A percentile compares a stretch with the other conserved stretches of the same genome.
Conservation (phyloP, 805 yeast genomes). For the Teunomyces barrocoloradensis region DNA sequence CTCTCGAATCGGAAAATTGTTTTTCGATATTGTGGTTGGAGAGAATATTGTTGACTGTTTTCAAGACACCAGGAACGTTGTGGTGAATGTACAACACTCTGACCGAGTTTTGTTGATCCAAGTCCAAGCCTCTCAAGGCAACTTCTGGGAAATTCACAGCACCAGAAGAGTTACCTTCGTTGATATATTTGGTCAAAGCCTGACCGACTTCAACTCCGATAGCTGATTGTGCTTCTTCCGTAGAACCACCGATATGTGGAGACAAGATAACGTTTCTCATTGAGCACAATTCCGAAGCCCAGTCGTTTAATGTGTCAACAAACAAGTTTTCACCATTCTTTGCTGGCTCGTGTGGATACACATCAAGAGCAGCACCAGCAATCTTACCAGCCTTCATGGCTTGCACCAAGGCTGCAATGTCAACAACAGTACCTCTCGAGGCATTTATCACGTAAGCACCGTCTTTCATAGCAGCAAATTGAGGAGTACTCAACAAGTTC, state of each 20-base stretch:
- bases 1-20: conserved; percentile 96
- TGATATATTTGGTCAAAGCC: conserved; percentile 84
- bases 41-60: conserved; percentile 93
- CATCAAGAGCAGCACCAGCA: conserved; percentile 97
- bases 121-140: conserved; percentile 78
- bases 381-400: conserved; percentile 92
- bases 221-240: conserved; percentile 98
- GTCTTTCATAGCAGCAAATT: conserved; percentile 93
- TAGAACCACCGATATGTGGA: conserved; percentile 98
- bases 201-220: conserved; percentile 94
- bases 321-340: conserved; percentile 88
- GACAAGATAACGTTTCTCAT: conserved; percentile 88
- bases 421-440: conserved; percentile 96
- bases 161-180: conserved; percentile 92
- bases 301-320: conserved; percentile 67
- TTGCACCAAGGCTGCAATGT: conserved; percentile 87
- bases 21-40: conserved; percentile 95
- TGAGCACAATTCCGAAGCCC: conserved; percentile 79
- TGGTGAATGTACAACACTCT: conserved; percentile 95
- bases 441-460: conserved; percentile 95
- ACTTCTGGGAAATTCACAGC: conserved; percentile 99
- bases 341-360: conserved; percentile 95
- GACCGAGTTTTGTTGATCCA: conserved; percentile 83
- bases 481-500: conserved; percentile 84
- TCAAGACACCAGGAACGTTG: conserved; percentile 98